Base-by-base conservation (phyloP, 2,329 filamentous ascomycete species). In the Elsinoe batatas region DNA sequence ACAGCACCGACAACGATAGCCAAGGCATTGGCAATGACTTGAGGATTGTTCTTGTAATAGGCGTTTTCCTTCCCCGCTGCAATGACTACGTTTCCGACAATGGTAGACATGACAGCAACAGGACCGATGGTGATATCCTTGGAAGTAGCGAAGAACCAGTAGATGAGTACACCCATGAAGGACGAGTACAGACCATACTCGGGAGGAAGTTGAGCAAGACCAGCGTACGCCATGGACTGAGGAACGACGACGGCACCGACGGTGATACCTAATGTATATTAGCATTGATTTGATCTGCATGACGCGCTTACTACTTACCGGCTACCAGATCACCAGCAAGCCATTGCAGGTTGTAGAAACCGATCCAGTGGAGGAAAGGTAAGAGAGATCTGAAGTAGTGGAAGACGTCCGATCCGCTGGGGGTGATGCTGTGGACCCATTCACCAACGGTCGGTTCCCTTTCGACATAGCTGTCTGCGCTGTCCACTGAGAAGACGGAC, bases 71-170 rank as follows among this genome's bases (percentile, higher is more conserved):
- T 68, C 12, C 18, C 40, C 7, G 53, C 53, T 5, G 53, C 53
- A 12, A 55, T 42, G 15, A 55, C 42, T 51, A 97, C 83, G 54
- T 86, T 86, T 43, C 93, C 93, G 2, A 88, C 86, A 13, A 98
- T 79, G 3, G 88, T 94, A 1, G 91, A 97, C 79, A 97, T 87
- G 62, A 97, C 93, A 36, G 93, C 93, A 49, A 97, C 93, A 32
- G 91, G 91, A 13, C 91, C 91, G 56, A 97, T 97, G 8, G 91
- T 96, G 66, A 98, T 97, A 70, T 98, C 91, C 68, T 97, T 98
- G 12, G 91, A 96, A 0, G 93, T 98, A 33, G 91, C 93, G 66
- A 97, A 97, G 67, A 96, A 87, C 91, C 91, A 97, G 72, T 98
- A 98, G 59, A 95, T 78, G 60, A 95, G 70, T 13, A 95, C 91